A percentile compares a stretch with the other conserved stretches of the same genome.
These are phyloP conservation scores for Quercus glauca DNA, from an alignment of 306 rosid species.

Conservation along the genomic window DNA sequence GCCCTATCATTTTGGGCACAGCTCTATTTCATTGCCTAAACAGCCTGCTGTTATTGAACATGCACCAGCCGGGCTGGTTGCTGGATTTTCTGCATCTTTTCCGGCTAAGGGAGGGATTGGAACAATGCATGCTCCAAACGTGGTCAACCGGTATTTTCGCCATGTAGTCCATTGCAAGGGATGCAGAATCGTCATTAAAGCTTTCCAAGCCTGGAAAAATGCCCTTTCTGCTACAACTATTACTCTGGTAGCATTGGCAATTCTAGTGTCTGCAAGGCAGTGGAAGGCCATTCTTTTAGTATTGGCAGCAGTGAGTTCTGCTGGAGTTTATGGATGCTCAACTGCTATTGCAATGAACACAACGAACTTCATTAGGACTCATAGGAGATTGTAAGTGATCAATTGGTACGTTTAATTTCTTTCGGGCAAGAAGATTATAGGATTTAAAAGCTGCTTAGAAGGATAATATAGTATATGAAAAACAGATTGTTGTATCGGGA, in stretches of 20 bases:
- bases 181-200: constrained; percentile 67
- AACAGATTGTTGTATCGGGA: background rate
- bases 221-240: constrained; percentile 54
- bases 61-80: constrained; percentile 84
- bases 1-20: constrained; percentile 96
- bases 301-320: constrained; percentile 53
- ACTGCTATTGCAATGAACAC: constrained; percentile 69
- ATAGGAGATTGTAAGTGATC: constrained; percentile 67
- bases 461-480: background rate
- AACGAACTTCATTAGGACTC: constrained; percentile 80
- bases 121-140: constrained; percentile 74
- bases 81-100: constrained; percentile 65
- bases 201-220: constrained; percentile 72
- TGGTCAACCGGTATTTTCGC: constrained; percentile 79
- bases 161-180: constrained; percentile 83
- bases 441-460: background rate
- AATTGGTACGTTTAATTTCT: no score
- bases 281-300: constrained; percentile 68
- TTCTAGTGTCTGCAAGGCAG: constrained; percentile 68
- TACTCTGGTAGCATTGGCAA: constrained; percentile 50
- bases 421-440: background rate
- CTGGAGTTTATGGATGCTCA: constrained; percentile 72
- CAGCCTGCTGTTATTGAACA: constrained; percentile 93
- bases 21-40: constrained; percentile 73
- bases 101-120: constrained; percentile 92